Base-by-base conservation (phyloP, 176 grass and related monocot species). In the Poa annua region DNA sequence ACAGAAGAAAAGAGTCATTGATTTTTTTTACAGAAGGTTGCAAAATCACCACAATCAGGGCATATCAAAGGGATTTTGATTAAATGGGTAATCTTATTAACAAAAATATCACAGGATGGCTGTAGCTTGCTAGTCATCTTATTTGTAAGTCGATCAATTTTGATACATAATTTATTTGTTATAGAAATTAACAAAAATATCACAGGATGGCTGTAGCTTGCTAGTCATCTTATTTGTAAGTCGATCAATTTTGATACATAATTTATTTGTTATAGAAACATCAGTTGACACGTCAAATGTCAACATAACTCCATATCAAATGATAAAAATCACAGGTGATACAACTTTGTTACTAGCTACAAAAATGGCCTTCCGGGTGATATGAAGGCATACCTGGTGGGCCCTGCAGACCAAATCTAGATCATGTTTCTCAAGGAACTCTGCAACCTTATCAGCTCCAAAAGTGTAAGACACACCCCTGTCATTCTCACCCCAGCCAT, bases 401-500 rank as follows among this genome's bases (percentile, higher is more conserved):
- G 92, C 92, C 50, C 92, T 85, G 76, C 92, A 94, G 71, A 94
- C 66, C 50, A 94, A 84, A 78, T 94, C 92, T 4, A 94, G 73
- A 67, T 87, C 84, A 82, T 94, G 89, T 34, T 86, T 91, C 74
- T 91, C 63, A 71, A 94, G 87, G 80, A 94, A 94, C 71, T 91
- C 86, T 3, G 73, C 71, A 21, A 94, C 89, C 33, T 66, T 86
- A 83, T 94, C 92, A 78, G 86, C 78, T 60, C 89, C 92, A 3
- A 94, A 94, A 45, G 92, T 94, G 57, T 91, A 91, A 5, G 92
- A 91, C 22, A 94, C 92, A 34, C 84, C 92, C 66, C 92, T 77
- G 32, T 94, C 92, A 71, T 94, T 94, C 71, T 91, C 89, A 77
- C 88, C 92, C 92, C 92, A 94, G 16, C 92, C 89, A 44, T 94